Base-by-base conservation (phyloP, 441 rosid species). In the Erodium texanum region DNA sequence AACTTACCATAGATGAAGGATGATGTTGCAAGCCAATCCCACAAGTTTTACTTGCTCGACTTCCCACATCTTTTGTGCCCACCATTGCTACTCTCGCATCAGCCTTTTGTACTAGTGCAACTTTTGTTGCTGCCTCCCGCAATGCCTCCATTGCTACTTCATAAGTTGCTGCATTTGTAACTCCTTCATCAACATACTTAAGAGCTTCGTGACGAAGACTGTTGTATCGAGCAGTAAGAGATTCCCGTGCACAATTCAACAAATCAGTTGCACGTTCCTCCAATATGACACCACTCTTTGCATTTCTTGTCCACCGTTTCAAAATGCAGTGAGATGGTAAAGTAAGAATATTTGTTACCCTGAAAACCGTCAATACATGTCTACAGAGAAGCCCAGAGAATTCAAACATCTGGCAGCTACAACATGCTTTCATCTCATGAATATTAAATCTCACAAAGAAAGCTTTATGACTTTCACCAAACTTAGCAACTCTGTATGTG, bases 361-460 rank as follows among this genome's bases (percentile, higher is more conserved):
- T 90, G 80, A 94, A 94, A 69, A 94, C 99, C 32, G 97, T 94
- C 87, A 94, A 84, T 78, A 92, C 81, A 82, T 92, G 99, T 78
- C 93, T 84, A 65, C 99, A 94, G 59, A 94, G 89, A 94, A 94
- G 9, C 11, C 45, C 45, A 7, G 45, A 38, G 45, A 38, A 38
- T 11, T 38, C 45, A 7, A 94, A 94, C 99, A 92, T 92, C 77
- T 78, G 96, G 75, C 99, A 94, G 81, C 97, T 94, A 72, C 99
- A 94, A 76, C 78, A 85, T 71, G 96, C 99, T 82, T 73, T 84
- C 89, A 86, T 74, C 65, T 94, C 96, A 3, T 85, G 82, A 76
- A 81, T 82, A 85, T 87, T 87, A 63, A 90, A 82, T 38, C 88
- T 80, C 62, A 92, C 99, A 23, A 81, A 75, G 73, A 85, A 92